Evolutionary conservation across 768 basidiomycete species (phyloP), one percentile per base, ranked within the genome.

Genomic region (Tephrocybe sp.): DNA sequence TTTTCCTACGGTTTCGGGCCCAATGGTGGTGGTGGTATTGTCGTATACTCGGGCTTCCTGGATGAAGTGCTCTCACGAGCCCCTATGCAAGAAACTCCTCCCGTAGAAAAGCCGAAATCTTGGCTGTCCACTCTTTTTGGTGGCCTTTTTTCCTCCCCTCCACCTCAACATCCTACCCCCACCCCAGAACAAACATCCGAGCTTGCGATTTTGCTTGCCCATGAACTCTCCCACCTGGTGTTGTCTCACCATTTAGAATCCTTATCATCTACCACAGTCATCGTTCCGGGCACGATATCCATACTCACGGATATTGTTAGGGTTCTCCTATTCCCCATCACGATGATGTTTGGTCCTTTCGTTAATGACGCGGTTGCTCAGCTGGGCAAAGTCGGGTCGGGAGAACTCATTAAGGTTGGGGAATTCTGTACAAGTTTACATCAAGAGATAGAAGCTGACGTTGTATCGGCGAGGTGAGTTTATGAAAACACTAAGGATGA

Each of bases 1-100:
- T 97, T 99, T 66, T 91, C 89, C 1, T 98, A 95, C 63, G 96
- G 96, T 1, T 98, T 98, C 58, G 92, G 92, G 11, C 87, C 91
- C 2, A 83, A 93, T 60, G 89, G 91, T 33, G 91, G 86, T 0
- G 94, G 92, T 51, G 96, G 97, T 5, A 81, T 99, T 51, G 95
- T 98, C 48, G 83, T 99, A 8, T 98, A 92, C 67, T 91, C 90
- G 11, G 96, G 96, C 5, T 92, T 98, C 71, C 65, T 98, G 43
- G 90, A 98, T 62, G 85, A 92, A 48, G 85, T 98, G 45, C 73
- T 97, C 31, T 63, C 80, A 35, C 78, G 75, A 56, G 65, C 67
- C 30, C 69, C 77, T 4, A 62, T 62, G 23, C 56, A 51, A 26
- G 44, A 54, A 7, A 45, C 62, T 12, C 43, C 61, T 39, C 54